Evolutionary conservation across 2,329 filamentous ascomycete species (phyloP).

Genomic region (Ophiocordyceps polyrhachis-furcata): DNA sequence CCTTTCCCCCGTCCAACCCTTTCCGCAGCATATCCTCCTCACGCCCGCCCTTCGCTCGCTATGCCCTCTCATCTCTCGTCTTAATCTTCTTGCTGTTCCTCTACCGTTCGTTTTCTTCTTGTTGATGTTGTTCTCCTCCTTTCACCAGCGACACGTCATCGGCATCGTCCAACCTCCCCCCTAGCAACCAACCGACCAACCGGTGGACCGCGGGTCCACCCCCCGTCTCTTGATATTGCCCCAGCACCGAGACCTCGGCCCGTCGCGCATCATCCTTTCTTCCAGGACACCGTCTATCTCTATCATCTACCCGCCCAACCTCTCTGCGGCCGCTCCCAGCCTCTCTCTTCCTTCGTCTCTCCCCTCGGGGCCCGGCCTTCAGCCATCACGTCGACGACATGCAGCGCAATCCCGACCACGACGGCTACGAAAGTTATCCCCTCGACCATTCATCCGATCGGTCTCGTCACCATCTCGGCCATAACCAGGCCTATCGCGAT

Average conservation of each 20-base stretch:
- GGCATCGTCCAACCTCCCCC: neutral
- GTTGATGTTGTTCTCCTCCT: neutral
- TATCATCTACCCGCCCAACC: neutral
- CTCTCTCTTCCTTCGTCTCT: neutral
- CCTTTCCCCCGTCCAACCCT: neutral
- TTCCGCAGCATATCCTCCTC: neutral
- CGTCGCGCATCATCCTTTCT: neutral
- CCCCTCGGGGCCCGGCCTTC: neutral
- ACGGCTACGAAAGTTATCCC: slow-evolving; percentile 18
- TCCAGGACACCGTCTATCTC: neutral
- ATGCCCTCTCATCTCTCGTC: neutral
- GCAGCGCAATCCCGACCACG: slow-evolving; percentile 13
- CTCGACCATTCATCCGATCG: slow-evolving; percentile 10
- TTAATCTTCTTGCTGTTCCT: neutral
- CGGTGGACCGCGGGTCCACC: neutral
- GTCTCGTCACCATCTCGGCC: slow-evolving; percentile 5
- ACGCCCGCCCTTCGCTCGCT: neutral
- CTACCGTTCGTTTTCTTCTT: neutral
- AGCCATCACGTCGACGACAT: slow-evolving; percentile 6
- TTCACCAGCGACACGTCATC: neutral
- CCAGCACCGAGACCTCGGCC: neutral
- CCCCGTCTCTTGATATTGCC: neutral
- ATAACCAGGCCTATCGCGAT: slow-evolving; percentile 1
- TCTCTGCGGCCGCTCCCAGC: neutral
- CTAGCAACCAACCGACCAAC: neutral